Percentiles rank a stretch among this genome's conserved stretches.
These are phyloP conservation scores for Plantago elongata DNA, from an alignment of 257 asterid genomes.

Conservation along the genomic window DNA sequence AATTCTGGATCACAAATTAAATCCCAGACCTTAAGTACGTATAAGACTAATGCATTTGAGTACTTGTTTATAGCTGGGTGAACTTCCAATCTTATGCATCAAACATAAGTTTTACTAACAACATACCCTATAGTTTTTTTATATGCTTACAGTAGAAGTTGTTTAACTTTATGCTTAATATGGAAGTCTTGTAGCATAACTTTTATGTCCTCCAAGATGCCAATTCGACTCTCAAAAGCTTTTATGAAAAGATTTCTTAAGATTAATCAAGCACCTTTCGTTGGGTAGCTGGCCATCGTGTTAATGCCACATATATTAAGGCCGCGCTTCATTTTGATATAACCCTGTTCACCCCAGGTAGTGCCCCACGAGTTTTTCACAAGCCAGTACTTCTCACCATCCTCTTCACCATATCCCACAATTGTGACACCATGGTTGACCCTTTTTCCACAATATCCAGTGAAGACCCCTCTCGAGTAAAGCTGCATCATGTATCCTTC, in stretches of 20 bases:
- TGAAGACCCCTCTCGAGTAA: slow-evolving; percentile 47
- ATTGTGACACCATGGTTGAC: slow-evolving; percentile 53
- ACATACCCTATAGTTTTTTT: too few species aligned
- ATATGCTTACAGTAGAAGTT: too few species aligned
- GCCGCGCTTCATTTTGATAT: slow-evolving; percentile 41
- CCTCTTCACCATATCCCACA: slow-evolving; percentile 48
- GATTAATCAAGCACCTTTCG: slow-evolving; percentile 24
- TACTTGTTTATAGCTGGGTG: too few species aligned
- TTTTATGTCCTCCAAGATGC: background rate
- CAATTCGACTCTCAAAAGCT: background rate
- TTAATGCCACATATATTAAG: slow-evolving; percentile 45
- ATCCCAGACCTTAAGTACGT: too few species aligned
- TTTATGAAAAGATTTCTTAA: background rate
- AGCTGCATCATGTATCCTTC: slow-evolving; percentile 35
- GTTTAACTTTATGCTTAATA: background rate
- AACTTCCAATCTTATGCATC: too few species aligned
- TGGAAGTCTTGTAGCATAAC: background rate
- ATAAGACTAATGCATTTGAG: too few species aligned
- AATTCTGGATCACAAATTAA: too few species aligned
- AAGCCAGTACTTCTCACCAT: slow-evolving; percentile 47
- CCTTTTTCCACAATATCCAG: slow-evolving; percentile 35
- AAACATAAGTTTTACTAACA: too few species aligned
- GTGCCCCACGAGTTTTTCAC: slow-evolving; percentile 74
- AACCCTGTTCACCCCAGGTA: slow-evolving; percentile 58
- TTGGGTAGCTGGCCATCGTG: slow-evolving; percentile 48